phyloP scores from a whole-genome alignment of 2,329 filamentous ascomycete species.

The Monosporascus sp. region DNA sequence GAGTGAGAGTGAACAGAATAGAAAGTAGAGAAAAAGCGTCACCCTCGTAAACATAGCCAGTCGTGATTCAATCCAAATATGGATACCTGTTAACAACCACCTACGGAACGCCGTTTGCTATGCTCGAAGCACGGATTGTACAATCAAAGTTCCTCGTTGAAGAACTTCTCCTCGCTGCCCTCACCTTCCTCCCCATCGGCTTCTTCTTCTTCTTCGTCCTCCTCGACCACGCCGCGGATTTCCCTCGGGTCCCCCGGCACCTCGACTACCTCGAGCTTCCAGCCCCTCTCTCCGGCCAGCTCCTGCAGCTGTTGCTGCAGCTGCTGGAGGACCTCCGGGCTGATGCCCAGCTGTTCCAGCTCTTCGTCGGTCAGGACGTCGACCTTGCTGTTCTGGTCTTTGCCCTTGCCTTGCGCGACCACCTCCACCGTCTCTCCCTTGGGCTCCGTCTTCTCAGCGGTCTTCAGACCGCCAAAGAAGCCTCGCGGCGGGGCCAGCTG shows the following conservation, averaged over 20 bases:
- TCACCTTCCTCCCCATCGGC: constrained; percentile 19
- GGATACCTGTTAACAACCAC: background rate
- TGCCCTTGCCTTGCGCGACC: constrained; percentile 38
- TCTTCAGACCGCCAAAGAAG: constrained; percentile 20
- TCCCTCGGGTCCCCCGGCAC: constrained; percentile 55
- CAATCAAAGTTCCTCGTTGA: constrained; percentile 47
- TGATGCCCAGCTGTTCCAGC: constrained; percentile 61
- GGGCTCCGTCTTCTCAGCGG: constrained; percentile 8
- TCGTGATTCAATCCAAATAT: too few relatives aligned
- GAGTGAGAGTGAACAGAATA: too few relatives aligned
- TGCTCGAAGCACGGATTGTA: constrained; percentile 3
- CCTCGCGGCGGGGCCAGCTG: constrained; percentile 40
- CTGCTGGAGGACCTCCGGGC: constrained; percentile 61
- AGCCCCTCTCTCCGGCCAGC: constrained; percentile 64
- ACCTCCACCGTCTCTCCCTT: constrained; percentile 33
- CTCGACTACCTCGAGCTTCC: constrained; percentile 78
- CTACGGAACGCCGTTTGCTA: constrained; percentile 14
- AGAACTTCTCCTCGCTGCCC: constrained; percentile 47
- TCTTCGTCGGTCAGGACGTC: constrained; percentile 59
- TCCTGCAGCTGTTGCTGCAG: constrained; percentile 64
- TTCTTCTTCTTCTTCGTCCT: constrained; percentile 47
- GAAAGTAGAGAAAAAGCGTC: too few relatives aligned
- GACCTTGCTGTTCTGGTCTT: constrained; percentile 56
- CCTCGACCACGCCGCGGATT: constrained; percentile 64
- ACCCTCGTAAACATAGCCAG: too few relatives aligned